Evolutionary conservation across 2,329 filamentous ascomycete genomes (phyloP).

Genomic region (Scopulariopsis brevicaulis): DNA sequence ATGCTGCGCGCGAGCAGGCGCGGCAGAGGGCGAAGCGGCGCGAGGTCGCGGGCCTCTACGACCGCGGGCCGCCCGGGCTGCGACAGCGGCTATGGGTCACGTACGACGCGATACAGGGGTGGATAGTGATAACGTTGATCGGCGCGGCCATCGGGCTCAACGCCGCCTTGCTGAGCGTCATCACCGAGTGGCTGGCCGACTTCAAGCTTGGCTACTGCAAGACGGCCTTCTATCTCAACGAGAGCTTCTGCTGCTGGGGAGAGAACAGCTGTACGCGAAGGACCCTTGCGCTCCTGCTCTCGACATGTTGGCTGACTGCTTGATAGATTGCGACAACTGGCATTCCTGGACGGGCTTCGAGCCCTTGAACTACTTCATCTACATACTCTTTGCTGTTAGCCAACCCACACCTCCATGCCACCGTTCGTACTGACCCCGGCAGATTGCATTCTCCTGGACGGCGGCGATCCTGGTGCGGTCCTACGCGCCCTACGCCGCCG

Average conservation of each 20-base stretch:
- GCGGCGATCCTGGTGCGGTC: constrained; percentile 77
- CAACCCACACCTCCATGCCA: background rate
- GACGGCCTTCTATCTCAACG: constrained; percentile 93
- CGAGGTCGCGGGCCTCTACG: constrained; percentile 61
- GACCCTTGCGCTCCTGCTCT: background rate
- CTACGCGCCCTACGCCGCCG: constrained; percentile 92
- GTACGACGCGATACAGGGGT: constrained; percentile 93
- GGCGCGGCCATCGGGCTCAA: constrained; percentile 88
- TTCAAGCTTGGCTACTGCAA: constrained; percentile 94
- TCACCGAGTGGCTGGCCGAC: constrained; percentile 94
- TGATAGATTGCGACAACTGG: constrained; percentile 72
- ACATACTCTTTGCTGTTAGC: constrained; percentile 71
- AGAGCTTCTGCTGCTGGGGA: constrained; percentile 97
- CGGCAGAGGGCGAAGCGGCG: constrained; percentile 66
- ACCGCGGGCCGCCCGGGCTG: constrained; percentile 63
- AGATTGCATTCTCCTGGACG: constrained; percentile 70
- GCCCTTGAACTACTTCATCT: constrained; percentile 75
- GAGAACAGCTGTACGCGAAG: constrained; percentile 59
- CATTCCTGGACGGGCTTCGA: constrained; percentile 73
- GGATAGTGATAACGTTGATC: constrained; percentile 94
- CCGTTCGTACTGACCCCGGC: constrained; percentile 4
- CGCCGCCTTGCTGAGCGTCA: constrained; percentile 85
- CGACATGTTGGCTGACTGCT: background rate
- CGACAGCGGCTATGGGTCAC: constrained; percentile 69
- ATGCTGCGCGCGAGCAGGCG: constrained; percentile 82